Evolutionary conservation across 495 filamentous ascomycete species (phyloP).

Genomic region (Penicillium paradoxum): DNA sequence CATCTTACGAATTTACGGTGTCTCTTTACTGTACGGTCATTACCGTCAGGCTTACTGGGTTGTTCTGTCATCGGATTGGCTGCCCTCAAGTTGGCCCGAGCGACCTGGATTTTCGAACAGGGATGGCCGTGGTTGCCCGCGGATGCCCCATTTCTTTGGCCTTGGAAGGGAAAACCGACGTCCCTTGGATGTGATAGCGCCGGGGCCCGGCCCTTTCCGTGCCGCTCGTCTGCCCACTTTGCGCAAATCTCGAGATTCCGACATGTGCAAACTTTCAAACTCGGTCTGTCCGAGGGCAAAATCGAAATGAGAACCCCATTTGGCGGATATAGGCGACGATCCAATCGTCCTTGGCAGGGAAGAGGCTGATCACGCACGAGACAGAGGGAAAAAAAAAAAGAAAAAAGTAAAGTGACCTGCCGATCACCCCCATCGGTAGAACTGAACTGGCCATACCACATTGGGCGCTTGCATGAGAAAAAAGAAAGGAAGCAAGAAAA

Average conservation of each 20-base stretch:
- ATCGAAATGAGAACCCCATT: neutral
- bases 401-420: slow-evolving; percentile 20
- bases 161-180: neutral
- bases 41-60: slow-evolving; percentile 33
- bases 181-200: slow-evolving; percentile 18
- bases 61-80: slow-evolving; percentile 21
- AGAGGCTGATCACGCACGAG: slow-evolving; percentile 12
- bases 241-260: neutral
- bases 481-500: neutral
- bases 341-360: neutral
- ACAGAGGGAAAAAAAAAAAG: neutral
- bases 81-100: slow-evolving; percentile 20
- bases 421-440: slow-evolving; percentile 21
- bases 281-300: slow-evolving; percentile 4
- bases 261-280: slow-evolving; percentile 4
- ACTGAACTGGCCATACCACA: slow-evolving; percentile 20
- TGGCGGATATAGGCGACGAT: neutral
- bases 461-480: slow-evolving; percentile 26
- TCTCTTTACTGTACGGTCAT: slow-evolving; percentile 25
- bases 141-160: slow-evolving; percentile 9
- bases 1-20: slow-evolving; percentile 23
- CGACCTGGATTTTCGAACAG: slow-evolving; percentile 13
- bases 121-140: slow-evolving; percentile 1
- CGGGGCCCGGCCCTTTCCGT: slow-evolving; percentile 46
- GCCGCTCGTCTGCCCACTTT: slow-evolving; percentile 23